These are phyloP conservation scores for Knoxdaviesia capensis DNA, from an alignment of 2,329 filamentous ascomycete genomes.

Conservation along the genomic window DNA sequence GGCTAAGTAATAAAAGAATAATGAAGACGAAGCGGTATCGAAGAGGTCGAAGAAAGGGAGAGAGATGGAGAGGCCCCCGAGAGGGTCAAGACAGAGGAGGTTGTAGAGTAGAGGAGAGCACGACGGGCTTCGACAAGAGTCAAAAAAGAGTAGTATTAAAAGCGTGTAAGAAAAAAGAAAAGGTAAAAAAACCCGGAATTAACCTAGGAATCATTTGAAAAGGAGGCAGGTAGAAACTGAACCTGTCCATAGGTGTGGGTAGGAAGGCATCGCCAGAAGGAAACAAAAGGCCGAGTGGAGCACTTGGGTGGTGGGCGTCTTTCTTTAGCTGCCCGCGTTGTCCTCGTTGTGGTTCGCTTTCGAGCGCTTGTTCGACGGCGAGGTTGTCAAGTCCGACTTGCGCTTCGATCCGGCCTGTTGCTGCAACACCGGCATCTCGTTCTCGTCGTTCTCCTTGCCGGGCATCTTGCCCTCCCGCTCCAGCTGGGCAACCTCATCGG, in stretches of 20 bases:
- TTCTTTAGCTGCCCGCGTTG: too few relatives aligned
- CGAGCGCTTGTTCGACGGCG: conserved; percentile 17
- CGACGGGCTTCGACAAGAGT: too few relatives aligned
- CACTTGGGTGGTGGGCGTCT: too few relatives aligned
- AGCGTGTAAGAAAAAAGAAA: not conserved
- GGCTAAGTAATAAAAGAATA: not conserved
- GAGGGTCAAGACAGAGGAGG: too few relatives aligned
- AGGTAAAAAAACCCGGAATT: not conserved
- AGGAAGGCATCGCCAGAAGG: too few relatives aligned
- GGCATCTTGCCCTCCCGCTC: conserved; percentile 31
- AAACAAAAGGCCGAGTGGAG: too few relatives aligned
- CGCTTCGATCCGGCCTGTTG: conserved; percentile 6
- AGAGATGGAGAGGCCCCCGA: too few relatives aligned
- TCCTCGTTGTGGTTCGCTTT: conserved; percentile 28
- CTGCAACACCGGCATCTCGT: conserved; percentile 16
- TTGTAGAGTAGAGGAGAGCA: too few relatives aligned
- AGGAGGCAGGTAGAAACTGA: not conserved
- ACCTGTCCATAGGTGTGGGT: too few relatives aligned
- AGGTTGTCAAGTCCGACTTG: conserved; percentile 7
- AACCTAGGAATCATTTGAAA: conserved; percentile 1
- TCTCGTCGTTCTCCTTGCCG: conserved; percentile 18
- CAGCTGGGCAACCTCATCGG: conserved; percentile 84
- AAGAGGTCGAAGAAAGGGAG: not conserved
- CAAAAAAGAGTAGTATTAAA: conserved; percentile 7
- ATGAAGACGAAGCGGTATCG: not conserved